Base-by-base conservation (phyloP, 495 filamentous ascomycete genomes). In the Aspergillus sclerotiicarbonarius region DNA sequence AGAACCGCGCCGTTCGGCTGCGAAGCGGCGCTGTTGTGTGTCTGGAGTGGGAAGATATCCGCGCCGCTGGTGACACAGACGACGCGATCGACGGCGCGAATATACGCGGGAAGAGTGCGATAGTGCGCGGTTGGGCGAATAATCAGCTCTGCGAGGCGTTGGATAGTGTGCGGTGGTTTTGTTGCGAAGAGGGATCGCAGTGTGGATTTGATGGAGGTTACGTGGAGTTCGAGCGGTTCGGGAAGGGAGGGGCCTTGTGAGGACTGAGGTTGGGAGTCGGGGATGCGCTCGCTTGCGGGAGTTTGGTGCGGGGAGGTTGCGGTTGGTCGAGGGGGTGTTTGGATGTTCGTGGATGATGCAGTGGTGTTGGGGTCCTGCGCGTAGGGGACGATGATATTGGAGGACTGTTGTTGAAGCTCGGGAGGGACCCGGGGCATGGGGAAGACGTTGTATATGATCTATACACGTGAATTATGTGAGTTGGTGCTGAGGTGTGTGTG, bases 71-170 rank as follows among this genome's bases (percentile, higher is more conserved):
- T 93, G 58, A 98, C 95, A 39, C 89, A 91, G 35, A 97, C 85
- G 15, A 96, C 90, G 51, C 95, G 88, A 66, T 97, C 91, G 12
- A 98, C 80, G 7, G 94, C 95, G 57, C 91, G 87, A 56, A 98
- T 85, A 68, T 92, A 98, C 20, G 90, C 83, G 6, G 88, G 83
- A 5, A 97, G 80, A 31, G 84, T 87, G 31, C 80, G 80, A 73
- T 98, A 97, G 71, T 96, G 90, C 43, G 80, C 76, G 39, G 75
- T 87, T 7, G 94, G 94, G 16, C 70, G 69, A 12, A 94, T 79
- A 39, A 97, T 78, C n/a, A 98, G 88, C 78, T 98, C 94, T 18
- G 94, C 84, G 32, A 98, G 82, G 44, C 94, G 89, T 73, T 98
- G 94, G 51, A 96, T 80, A 0, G 94, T 98, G 67, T 98, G 91